Percentiles rank a stretch among this genome's conserved stretches.
These are phyloP conservation scores for Hyaloscypha bicolor DNA, from an alignment of 495 filamentous ascomycete species.

Conservation along the genomic window DNA sequence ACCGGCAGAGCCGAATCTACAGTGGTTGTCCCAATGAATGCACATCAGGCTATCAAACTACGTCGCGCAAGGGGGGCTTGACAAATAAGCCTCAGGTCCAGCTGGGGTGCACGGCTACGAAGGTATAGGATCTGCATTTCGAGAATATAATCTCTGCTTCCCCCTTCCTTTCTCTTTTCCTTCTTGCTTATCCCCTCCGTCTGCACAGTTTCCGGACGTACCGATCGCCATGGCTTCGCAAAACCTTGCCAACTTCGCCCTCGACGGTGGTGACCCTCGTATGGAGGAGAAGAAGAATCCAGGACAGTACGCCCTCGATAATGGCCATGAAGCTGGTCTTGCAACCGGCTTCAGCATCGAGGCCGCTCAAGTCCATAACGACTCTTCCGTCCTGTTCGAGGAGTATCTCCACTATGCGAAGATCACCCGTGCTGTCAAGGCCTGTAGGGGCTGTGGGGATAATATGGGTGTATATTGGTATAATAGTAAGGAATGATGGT, in stretches of 20 bases:
- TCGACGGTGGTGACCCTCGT: slow-evolving; percentile 28
- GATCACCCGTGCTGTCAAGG: too few species aligned
- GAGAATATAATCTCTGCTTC: neutral
- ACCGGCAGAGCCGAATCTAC: too few species aligned
- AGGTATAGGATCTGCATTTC: neutral
- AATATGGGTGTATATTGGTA: too few species aligned
- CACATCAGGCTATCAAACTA: neutral
- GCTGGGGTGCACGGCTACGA: neutral
- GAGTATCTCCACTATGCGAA: slow-evolving; percentile 53
- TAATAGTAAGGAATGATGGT: too few species aligned
- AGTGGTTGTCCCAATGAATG: neutral
- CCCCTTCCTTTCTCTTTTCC: neutral
- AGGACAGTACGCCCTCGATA: slow-evolving; percentile 15
- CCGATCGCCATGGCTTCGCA: neutral
- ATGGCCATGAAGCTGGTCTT: slow-evolving; percentile 13
- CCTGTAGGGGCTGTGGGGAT: too few species aligned
- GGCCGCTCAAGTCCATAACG: slow-evolving; percentile 21
- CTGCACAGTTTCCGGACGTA: slow-evolving; percentile 4
- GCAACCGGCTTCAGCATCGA: slow-evolving; percentile 16
- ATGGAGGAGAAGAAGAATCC: slow-evolving; percentile 17
- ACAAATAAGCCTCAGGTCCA: neutral
- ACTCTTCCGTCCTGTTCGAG: slow-evolving; percentile 29
- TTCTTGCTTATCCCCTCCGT: neutral
- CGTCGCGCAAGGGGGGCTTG: neutral
- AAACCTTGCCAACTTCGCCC: slow-evolving; percentile 20